Evolutionary conservation across 805 yeast genomes (phyloP).

Genomic region (Candida parachauliodes): DNA sequence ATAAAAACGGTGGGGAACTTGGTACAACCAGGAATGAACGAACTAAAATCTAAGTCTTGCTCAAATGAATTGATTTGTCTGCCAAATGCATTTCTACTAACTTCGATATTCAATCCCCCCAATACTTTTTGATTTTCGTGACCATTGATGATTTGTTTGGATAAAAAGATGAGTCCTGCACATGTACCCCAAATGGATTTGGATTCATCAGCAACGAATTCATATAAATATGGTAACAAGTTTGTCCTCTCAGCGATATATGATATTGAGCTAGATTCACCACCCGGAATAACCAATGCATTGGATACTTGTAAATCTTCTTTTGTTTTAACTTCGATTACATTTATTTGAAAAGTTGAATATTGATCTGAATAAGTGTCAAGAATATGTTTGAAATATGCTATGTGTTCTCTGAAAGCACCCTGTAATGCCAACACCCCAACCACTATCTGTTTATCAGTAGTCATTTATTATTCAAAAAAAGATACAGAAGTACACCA

Average conservation of each 20-base stretch:
- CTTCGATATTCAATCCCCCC: slow-evolving; percentile 63
- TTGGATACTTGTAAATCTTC: slow-evolving; percentile 49
- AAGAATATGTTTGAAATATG: slow-evolving; percentile 39
- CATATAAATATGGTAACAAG: slow-evolving; percentile 50
- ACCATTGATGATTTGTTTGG: slow-evolving; percentile 51
- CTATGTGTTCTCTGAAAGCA: slow-evolving; percentile 67
- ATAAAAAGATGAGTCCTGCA: slow-evolving; percentile 72
- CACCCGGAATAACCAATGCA: slow-evolving; percentile 69
- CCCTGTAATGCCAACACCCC: slow-evolving; percentile 82
- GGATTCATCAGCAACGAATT: slow-evolving; percentile 42
- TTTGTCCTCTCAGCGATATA: slow-evolving; percentile 65
- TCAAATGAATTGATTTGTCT: slow-evolving; percentile 69
- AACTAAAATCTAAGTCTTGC: slow-evolving; percentile 38
- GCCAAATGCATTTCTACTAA: slow-evolving; percentile 74
- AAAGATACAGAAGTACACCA: no score
- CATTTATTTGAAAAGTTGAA: slow-evolving; percentile 23
- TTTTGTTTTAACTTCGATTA: slow-evolving; percentile 49
- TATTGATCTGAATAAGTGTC: slow-evolving; percentile 18
- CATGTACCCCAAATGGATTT: slow-evolving; percentile 83
- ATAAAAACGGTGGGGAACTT: slow-evolving; percentile 56
- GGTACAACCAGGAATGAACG: slow-evolving; percentile 39
- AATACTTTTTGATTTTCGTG: slow-evolving; percentile 52
- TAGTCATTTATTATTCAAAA: no score
- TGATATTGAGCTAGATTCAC: slow-evolving; percentile 69
- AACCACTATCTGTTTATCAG: slow-evolving; percentile 23